These are phyloP conservation scores for Apiotrichum gracile DNA, from an alignment of 1,284 basidiomycete species.

Conservation along the genomic window DNA sequence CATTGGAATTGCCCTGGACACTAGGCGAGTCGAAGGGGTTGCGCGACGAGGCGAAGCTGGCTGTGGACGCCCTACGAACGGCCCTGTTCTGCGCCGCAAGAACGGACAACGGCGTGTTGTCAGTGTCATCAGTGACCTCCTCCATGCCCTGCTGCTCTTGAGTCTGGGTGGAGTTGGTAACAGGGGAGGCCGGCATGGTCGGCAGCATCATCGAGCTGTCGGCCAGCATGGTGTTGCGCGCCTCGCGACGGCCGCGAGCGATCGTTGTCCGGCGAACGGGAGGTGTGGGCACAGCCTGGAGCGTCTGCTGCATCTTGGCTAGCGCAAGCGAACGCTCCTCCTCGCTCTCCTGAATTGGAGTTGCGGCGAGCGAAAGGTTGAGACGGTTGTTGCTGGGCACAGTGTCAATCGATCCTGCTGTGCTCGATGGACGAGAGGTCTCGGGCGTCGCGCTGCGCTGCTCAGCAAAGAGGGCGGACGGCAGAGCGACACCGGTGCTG, in stretches of 20 bases:
- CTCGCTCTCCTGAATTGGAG: slow-evolving; percentile 49
- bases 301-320: slow-evolving; percentile 50
- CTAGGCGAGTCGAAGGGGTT: slow-evolving; percentile 43
- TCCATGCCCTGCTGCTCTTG: slow-evolving; percentile 5
- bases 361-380: slow-evolving; percentile 45
- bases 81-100: not conserved
- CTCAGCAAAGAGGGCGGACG: slow-evolving; percentile 14
- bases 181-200: slow-evolving; percentile 3
- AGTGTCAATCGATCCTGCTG: not conserved
- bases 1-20: not conserved
- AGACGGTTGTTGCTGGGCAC: slow-evolving; percentile 9
- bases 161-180: slow-evolving; percentile 4
- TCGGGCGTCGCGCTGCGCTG: slow-evolving; percentile 7
- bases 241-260: slow-evolving; percentile 49
- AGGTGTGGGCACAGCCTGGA: slow-evolving; percentile 30
- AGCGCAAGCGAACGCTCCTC: slow-evolving; percentile 50
- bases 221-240: slow-evolving; percentile 48
- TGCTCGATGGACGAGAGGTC: not conserved
- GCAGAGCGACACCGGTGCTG: slow-evolving; percentile 8
- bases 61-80: slow-evolving; percentile 24
- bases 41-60: slow-evolving; percentile 25
- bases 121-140: slow-evolving; percentile 3
- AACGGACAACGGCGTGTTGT: not conserved
- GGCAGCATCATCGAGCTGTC: slow-evolving; percentile 3
- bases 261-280: slow-evolving; percentile 44